Conservation (phyloP, 768 basidiomycete species). For the Suillus subaureus region DNA sequence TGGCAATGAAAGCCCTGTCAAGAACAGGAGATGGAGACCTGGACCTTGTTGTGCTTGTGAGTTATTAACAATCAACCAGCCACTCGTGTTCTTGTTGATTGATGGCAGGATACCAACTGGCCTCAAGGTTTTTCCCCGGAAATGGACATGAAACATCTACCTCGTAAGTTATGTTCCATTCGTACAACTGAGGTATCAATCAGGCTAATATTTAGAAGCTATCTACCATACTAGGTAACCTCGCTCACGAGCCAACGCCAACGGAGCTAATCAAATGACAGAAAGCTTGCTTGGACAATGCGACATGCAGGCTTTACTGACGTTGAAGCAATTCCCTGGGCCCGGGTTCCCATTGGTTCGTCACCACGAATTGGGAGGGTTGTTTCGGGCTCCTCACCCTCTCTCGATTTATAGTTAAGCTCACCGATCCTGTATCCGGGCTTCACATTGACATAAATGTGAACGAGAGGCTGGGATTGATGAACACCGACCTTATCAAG, state of each 20-base stretch:
- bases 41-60: slow-evolving; percentile 54
- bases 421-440: slow-evolving; percentile 43
- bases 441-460: slow-evolving; percentile 59
- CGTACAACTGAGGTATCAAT: neutral
- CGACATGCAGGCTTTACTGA: slow-evolving; percentile 36
- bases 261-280: slow-evolving; percentile 14
- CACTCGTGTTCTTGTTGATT: slow-evolving; percentile 6
- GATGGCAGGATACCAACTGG: slow-evolving; percentile 34
- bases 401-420: slow-evolving; percentile 47
- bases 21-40: slow-evolving; percentile 39
- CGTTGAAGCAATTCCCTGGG: slow-evolving; percentile 32
- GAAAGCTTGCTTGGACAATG: slow-evolving; percentile 35
- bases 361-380: slow-evolving; percentile 9
- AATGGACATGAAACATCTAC: slow-evolving; percentile 26
- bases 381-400: slow-evolving; percentile 2
- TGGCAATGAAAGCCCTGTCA: slow-evolving; percentile 14
- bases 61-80: slow-evolving; percentile 16
- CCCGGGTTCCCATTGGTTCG: slow-evolving; percentile 48
- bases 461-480: slow-evolving; percentile 59
- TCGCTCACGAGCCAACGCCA: neutral
- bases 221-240: slow-evolving; percentile 35
- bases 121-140: slow-evolving; percentile 32
- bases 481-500: slow-evolving; percentile 52
- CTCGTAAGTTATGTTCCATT: slow-evolving; percentile 28
- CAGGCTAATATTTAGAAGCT: slow-evolving; percentile 17